These are phyloP conservation scores for Phytophthora multivora DNA, from an alignment of 352 stramenopile species.

Conservation along the genomic window DNA sequence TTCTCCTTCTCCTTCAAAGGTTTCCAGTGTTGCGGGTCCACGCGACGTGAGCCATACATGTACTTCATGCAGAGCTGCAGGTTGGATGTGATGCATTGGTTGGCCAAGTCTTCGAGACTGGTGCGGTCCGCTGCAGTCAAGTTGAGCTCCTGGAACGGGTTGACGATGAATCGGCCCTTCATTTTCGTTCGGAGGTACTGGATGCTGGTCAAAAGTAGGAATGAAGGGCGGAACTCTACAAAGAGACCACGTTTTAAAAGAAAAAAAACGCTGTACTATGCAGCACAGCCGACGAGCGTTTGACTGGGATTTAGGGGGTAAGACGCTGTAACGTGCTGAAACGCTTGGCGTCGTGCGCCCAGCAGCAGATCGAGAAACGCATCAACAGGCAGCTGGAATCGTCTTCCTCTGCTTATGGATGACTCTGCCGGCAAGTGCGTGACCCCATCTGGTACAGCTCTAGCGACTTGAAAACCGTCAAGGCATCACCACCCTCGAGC, in stretches of 20 bases:
- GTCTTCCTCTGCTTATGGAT: slow-evolving; percentile 8
- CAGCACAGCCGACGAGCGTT: slow-evolving; percentile 10
- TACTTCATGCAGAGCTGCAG: slow-evolving; percentile 4
- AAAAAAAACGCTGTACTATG: neutral
- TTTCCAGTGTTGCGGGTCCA: slow-evolving; percentile 11
- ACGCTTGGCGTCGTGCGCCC: neutral
- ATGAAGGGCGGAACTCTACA: slow-evolving; percentile 11
- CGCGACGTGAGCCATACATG: neutral
- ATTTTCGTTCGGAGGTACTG: neutral
- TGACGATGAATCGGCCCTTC: slow-evolving; percentile 12
- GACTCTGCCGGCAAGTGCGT: slow-evolving; percentile 18
- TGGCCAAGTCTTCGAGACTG: neutral
- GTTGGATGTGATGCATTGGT: slow-evolving; percentile 8
- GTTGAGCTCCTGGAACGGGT: slow-evolving; percentile 13
- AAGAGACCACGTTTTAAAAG: slow-evolving; percentile 1
- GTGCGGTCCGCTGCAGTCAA: slow-evolving; percentile 3
- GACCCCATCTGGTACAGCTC: slow-evolving; percentile 13
- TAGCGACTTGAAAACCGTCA: slow-evolving; percentile 3
- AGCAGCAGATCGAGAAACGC: neutral
- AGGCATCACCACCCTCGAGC: slow-evolving; percentile 2
- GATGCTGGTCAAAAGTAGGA: slow-evolving; percentile 8
- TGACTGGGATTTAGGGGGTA: neutral
- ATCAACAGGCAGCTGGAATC: slow-evolving; percentile 7
- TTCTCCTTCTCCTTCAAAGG: slow-evolving; percentile 12
- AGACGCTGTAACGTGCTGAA: neutral